Percentiles rank a stretch among this genome's conserved stretches.
phyloP scores from a whole-genome alignment of 2,329 filamentous ascomycete genomes.

The Juglanconis oblonga region DNA sequence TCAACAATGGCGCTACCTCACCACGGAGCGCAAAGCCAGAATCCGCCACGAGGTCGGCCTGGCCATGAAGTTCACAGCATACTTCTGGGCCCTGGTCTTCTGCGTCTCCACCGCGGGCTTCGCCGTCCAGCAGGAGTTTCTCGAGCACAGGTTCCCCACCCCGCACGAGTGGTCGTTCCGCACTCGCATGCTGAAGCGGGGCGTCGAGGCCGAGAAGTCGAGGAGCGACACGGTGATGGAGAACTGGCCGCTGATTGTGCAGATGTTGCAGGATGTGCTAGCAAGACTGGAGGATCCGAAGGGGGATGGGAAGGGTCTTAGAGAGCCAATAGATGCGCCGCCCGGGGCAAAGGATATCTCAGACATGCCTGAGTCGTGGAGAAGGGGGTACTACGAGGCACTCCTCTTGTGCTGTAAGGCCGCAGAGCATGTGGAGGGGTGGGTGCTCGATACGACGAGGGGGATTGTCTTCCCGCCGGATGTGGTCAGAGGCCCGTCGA shows the following conservation, averaged over 20 bases:
- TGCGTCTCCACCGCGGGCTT: constrained; percentile 60
- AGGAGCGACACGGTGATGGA: constrained; percentile 51
- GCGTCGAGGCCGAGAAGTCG: constrained; percentile 59
- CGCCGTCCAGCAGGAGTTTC: constrained; percentile 68
- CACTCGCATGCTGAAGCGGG: constrained; percentile 66
- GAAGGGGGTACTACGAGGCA: constrained; percentile 78
- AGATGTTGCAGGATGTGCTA: constrained; percentile 58
- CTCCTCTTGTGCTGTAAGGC: constrained; percentile 74
- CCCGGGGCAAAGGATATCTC: constrained; percentile 63
- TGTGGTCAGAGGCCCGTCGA: constrained; percentile 77
- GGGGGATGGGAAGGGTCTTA: constrained; percentile 65
- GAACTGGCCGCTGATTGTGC: constrained; percentile 69
- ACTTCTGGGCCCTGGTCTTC: constrained; percentile 61
- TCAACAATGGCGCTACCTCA: constrained; percentile 67
- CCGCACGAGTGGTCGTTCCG: constrained; percentile 77
- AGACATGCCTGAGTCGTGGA: constrained; percentile 78
- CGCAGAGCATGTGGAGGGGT: constrained; percentile 79
- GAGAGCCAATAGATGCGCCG: constrained; percentile 47
- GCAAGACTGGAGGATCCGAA: constrained; percentile 65
- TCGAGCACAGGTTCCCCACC: constrained; percentile 75
- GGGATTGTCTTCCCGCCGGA: constrained; percentile 67
- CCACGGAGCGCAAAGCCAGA: constrained; percentile 72
- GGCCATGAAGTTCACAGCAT: constrained; percentile 64
- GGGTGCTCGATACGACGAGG: constrained; percentile 67
- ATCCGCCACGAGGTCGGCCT: constrained; percentile 68